phyloP scores from a whole-genome alignment of 176 grass and related monocot species.

The Ensete glaucum region DNA sequence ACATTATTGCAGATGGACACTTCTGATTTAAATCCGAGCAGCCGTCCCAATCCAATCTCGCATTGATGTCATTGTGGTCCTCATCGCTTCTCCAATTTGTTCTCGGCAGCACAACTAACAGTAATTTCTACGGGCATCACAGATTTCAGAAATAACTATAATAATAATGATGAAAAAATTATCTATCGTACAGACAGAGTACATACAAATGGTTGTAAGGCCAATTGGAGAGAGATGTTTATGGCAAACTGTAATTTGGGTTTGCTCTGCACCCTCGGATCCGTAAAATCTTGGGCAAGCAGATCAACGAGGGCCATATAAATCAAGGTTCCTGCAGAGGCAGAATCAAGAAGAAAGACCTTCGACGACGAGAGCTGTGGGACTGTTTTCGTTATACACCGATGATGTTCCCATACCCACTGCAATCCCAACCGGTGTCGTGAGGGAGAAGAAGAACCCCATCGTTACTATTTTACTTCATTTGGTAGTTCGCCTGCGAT shows the following conservation, averaged over 20 bases:
- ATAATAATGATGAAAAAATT: too few species aligned
- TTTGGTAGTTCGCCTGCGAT: neutral
- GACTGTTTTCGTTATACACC: neutral
- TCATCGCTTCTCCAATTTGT: too few species aligned
- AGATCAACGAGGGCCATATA: slow-evolving; percentile 7
- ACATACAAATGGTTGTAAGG: neutral
- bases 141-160: too few species aligned
- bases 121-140: too few species aligned
- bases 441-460: neutral
- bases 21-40: too few species aligned
- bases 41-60: too few species aligned
- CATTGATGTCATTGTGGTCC: too few species aligned
- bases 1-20: too few species aligned
- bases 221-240: slow-evolving; percentile 12
- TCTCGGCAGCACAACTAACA: too few species aligned
- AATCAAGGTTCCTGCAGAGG: neutral
- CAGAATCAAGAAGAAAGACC: neutral
- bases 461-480: neutral
- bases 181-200: too few species aligned
- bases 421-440: neutral
- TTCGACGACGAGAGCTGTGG: neutral
- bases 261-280: slow-evolving; percentile 5
- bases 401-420: neutral
- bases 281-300: neutral
- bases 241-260: neutral